Evolutionary conservation across 73 alveolate species (phyloP).

Genomic region (Diophrys appendiculata): DNA sequence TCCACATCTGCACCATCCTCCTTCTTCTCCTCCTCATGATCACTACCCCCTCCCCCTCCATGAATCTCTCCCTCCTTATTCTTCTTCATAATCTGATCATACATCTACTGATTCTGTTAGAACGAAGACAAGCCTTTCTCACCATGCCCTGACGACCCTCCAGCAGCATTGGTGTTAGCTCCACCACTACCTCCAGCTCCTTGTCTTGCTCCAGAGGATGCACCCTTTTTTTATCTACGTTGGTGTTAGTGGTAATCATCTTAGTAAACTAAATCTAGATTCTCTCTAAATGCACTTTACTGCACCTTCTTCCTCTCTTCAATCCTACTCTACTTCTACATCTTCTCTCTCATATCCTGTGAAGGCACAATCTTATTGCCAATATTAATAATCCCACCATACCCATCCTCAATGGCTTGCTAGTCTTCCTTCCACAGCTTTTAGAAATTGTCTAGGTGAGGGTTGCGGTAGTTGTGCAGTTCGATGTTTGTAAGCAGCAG

Average conservation of each 20-base stretch:
- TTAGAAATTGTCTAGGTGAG: not conserved
- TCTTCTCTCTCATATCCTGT: not conserved
- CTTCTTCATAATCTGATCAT: constrained; percentile 15
- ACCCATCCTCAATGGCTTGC: no score
- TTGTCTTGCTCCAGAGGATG: not conserved
- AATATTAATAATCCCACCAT: not conserved
- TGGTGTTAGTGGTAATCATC: not conserved
- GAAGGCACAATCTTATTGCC: not conserved
- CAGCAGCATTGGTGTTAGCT: no score
- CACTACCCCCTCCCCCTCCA: not conserved
- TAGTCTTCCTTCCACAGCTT: not conserved
- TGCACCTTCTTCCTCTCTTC: not conserved
- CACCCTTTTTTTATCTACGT: not conserved
- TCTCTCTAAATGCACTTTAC: not conserved
- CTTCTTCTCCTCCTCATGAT: constrained; percentile 17
- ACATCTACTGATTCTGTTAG: not conserved
- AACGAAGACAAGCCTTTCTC: no score
- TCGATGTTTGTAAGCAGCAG: not conserved
- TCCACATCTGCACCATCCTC: not conserved
- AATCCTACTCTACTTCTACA: not conserved
- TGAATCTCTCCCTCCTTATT: not conserved
- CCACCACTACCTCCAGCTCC: no score
- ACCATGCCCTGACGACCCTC: not conserved
- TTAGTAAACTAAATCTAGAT: not conserved
- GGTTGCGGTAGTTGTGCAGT: not conserved